Percentiles rank a stretch among this genome's conserved stretches.
Conservation (phyloP, 441 rosid species). For the Pelargonium citronellum region DNA sequence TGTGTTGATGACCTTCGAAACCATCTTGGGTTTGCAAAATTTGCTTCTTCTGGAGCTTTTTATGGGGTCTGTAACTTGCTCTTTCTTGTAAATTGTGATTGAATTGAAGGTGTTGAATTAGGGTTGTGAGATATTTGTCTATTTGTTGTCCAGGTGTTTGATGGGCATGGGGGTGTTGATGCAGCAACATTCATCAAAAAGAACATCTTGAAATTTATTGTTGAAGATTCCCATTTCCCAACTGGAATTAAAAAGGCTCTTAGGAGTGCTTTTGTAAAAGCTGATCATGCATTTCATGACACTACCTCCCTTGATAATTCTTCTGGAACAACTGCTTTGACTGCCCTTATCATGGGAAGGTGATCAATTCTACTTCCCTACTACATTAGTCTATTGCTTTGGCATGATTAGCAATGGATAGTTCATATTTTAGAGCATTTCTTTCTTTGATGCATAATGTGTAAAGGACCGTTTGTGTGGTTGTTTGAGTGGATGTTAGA, state of each 20-base stretch:
- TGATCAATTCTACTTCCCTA: constrained; percentile 13
- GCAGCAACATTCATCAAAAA: constrained; percentile 46
- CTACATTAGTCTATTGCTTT: background rate
- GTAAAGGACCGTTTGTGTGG: background rate
- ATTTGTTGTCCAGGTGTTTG: constrained; percentile 22
- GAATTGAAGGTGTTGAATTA: background rate
- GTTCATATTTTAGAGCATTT: too few species aligned
- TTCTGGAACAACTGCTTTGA: constrained; percentile 51
- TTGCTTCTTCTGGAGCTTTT: constrained; percentile 50
- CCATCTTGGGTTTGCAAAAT: constrained; percentile 31
- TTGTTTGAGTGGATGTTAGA: background rate
- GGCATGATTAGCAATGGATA: too few species aligned
- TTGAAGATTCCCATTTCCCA: constrained; percentile 50
- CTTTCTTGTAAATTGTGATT: background rate
- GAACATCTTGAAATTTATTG: constrained; percentile 41
- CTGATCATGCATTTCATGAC: constrained; percentile 49
- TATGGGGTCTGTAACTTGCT: constrained; percentile 36
- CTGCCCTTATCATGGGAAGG: constrained; percentile 53
- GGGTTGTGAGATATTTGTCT: constrained; percentile 11
- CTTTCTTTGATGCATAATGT: too few species aligned
- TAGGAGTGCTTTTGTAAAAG: constrained; percentile 39
- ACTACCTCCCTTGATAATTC: constrained; percentile 41
- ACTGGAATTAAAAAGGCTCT: constrained; percentile 39
- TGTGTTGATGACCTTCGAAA: constrained; percentile 44
- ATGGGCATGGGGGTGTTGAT: constrained; percentile 71